Evolutionary conservation across 2,329 filamentous ascomycete genomes (phyloP).

Genomic region (Sclerotinia glacialis): DNA sequence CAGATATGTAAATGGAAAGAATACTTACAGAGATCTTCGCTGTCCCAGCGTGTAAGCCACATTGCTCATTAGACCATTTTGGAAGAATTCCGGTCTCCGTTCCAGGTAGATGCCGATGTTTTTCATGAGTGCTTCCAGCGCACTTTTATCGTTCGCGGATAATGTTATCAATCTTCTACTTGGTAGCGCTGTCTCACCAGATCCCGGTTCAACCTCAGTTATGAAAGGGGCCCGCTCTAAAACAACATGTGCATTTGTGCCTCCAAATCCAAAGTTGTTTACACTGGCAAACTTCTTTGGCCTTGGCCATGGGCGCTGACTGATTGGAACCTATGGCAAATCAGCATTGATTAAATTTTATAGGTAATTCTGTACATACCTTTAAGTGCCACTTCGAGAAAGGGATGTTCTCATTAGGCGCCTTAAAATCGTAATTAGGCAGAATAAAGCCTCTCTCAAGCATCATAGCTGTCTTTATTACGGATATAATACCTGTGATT

Average conservation of each 20-base stretch:
- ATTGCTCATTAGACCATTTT: slow-evolving; percentile 36
- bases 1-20: background rate
- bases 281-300: slow-evolving; percentile 49
- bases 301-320: slow-evolving; percentile 34
- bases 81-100: slow-evolving; percentile 37
- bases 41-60: slow-evolving; percentile 36
- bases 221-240: slow-evolving; percentile 32
- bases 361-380: slow-evolving; percentile 28
- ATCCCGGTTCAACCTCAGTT: slow-evolving; percentile 32
- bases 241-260: slow-evolving; percentile 29
- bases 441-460: slow-evolving; percentile 32
- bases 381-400: slow-evolving; percentile 42
- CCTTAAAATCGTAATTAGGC: slow-evolving; percentile 33
- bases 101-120: slow-evolving; percentile 36
- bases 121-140: slow-evolving; percentile 34
- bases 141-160: slow-evolving; percentile 34
- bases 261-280: slow-evolving; percentile 31
- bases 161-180: slow-evolving; percentile 37
- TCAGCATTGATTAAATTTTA: slow-evolving; percentile 20
- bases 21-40: slow-evolving; percentile 30
- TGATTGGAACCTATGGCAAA: slow-evolving; percentile 34
- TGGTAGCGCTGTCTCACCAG: slow-evolving; percentile 28
- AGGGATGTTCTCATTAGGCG: slow-evolving; percentile 42
- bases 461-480: slow-evolving; percentile 47
- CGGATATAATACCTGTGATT: slow-evolving; percentile 41